These are phyloP conservation scores for Vicia sativa DNA, from an alignment of 306 rosid genomes.

Conservation along the genomic window DNA sequence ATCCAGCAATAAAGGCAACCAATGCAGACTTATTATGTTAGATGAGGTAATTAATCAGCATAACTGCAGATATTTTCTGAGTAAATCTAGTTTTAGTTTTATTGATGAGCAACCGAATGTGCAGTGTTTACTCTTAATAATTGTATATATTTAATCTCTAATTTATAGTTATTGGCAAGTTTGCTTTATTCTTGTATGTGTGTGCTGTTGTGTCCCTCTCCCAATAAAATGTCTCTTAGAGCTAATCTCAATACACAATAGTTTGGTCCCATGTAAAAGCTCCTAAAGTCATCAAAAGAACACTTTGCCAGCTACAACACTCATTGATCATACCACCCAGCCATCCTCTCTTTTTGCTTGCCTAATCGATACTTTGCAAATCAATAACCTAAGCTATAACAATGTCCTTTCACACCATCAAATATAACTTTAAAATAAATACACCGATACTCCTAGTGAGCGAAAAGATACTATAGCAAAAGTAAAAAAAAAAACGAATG, in stretches of 20 bases:
- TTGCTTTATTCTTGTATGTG: not conserved
- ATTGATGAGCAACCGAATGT: not conserved
- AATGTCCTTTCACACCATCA: conserved; percentile 24
- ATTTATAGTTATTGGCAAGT: not conserved
- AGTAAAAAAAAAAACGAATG: conserved; percentile 16
- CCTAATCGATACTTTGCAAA: conserved; percentile 20
- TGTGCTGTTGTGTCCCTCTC: not conserved
- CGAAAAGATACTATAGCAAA: conserved; percentile 2
- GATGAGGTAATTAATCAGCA: conserved; percentile 20
- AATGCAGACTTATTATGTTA: conserved; percentile 16
- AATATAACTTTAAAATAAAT: conserved; percentile 23
- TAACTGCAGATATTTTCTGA: not conserved
- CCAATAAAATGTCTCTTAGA: conserved; percentile 18
- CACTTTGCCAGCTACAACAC: conserved; percentile 3
- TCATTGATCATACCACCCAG: conserved; percentile 18
- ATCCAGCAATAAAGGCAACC: conserved; percentile 16
- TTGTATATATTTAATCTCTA: not conserved
- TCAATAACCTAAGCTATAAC: conserved; percentile 8
- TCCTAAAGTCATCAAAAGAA: conserved; percentile 29
- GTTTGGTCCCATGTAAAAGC: conserved; percentile 21
- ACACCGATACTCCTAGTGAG: conserved; percentile 3
- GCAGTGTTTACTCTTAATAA: conserved; percentile 3
- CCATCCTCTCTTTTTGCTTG: conserved; percentile 18
- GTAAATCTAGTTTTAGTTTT: conserved; percentile 19
- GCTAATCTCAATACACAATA: not conserved